Conservation (phyloP, 441 rosid genomes). For the Jatropha podagrica region DNA sequence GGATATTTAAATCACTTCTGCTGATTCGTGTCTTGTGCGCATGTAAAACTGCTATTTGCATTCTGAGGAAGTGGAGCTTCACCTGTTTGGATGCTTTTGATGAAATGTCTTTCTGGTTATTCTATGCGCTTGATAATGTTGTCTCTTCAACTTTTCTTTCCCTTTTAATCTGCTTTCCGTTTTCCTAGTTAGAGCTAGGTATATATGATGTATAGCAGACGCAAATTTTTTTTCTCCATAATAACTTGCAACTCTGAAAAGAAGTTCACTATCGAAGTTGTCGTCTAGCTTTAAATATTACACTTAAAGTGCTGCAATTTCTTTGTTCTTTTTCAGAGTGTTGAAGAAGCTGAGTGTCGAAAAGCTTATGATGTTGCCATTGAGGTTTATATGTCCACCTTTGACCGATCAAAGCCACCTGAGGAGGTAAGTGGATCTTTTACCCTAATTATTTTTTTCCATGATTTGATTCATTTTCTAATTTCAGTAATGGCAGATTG, state of each 20-base stretch:
- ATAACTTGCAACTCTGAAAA: neutral
- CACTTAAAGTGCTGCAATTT: neutral
- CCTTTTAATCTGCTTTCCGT: neutral
- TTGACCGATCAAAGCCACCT: constrained; percentile 75
- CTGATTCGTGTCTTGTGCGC: neutral
- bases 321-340: constrained; percentile 54
- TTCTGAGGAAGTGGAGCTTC: neutral
- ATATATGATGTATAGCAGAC: neutral
- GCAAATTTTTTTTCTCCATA: neutral
- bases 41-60: neutral
- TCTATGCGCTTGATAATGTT: neutral
- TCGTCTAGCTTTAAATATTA: neutral
- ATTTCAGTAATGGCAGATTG: constrained; percentile 51
- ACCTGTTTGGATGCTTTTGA: neutral
- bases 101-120: neutral
- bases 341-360: constrained; percentile 96
- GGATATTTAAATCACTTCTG: neutral
- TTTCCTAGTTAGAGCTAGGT: neutral
- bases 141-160: neutral
- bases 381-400: constrained; percentile 62
- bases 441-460: constrained; percentile 15
- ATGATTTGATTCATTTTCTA: constrained; percentile 28
- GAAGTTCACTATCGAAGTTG: neutral
- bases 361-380: constrained; percentile 86
- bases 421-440: constrained; percentile 71